phyloP scores from a whole-genome alignment of 2,329 filamentous ascomycete species.

The Fusarium tupiense region DNA sequence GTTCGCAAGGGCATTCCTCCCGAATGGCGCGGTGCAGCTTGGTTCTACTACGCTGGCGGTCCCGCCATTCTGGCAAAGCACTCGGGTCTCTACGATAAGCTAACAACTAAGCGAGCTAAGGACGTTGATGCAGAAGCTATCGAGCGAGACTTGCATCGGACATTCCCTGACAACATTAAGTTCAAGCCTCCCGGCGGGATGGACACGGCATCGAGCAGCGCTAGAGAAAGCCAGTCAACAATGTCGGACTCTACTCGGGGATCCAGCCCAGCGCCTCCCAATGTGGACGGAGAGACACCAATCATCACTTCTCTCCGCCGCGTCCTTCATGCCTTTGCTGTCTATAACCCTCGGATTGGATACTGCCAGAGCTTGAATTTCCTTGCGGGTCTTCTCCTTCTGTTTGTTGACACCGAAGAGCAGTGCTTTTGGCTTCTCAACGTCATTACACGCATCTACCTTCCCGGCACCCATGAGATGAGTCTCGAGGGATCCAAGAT shows the following conservation, averaged over 20 bases:
- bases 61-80: constrained; percentile 81
- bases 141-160: constrained; percentile 91
- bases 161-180: constrained; percentile 91
- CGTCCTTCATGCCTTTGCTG: constrained; percentile 87
- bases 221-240: constrained; percentile 51
- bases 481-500: constrained; percentile 92
- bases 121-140: constrained; percentile 86
- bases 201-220: constrained; percentile 47
- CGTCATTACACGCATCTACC: constrained; percentile 86
- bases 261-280: constrained; percentile 48
- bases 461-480: constrained; percentile 91
- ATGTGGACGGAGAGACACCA: constrained; percentile 69
- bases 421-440: constrained; percentile 93
- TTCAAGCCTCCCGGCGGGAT: constrained; percentile 74
- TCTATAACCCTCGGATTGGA: constrained; percentile 90
- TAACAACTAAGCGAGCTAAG: constrained; percentile 73
- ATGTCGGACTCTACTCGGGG: constrained; percentile 46
- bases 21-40: constrained; percentile 93
- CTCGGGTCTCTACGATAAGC: constrained; percentile 77
- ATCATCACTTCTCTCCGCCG: constrained; percentile 85
- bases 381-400: constrained; percentile 85
- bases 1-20: constrained; percentile 93
- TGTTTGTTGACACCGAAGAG: constrained; percentile 89
- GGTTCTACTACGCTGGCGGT: constrained; percentile 96
- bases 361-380: constrained; percentile 98